Evolutionary conservation across 1,284 basidiomycete species (phyloP).

Genomic region (Malassezia sympodialis): DNA sequence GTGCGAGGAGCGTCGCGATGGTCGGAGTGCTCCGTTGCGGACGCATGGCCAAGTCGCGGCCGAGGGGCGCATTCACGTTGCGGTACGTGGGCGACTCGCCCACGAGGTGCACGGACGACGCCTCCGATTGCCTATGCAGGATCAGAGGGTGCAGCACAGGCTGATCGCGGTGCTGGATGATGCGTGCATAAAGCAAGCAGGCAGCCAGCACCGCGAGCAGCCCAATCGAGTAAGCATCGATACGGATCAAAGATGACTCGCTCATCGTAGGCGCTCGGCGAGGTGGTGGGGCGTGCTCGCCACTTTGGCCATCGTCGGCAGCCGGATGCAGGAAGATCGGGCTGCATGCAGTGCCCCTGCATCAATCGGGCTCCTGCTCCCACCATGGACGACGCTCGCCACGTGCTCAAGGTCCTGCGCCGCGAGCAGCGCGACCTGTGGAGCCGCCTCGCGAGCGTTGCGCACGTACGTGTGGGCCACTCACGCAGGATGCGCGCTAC

Average conservation of each 20-base stretch:
- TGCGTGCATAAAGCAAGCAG: background rate
- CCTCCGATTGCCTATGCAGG: conserved; percentile 39
- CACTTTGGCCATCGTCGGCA: background rate
- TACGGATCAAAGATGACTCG: background rate
- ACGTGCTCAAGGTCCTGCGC: conserved; percentile 8
- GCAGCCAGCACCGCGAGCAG: background rate
- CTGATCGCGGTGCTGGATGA: conserved; percentile 16
- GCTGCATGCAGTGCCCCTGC: background rate
- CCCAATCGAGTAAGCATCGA: conserved; percentile 3
- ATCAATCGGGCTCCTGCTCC: background rate
- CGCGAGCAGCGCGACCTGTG: conserved; percentile 11
- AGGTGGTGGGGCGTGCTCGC: background rate
- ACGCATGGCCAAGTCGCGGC: conserved; percentile 38
- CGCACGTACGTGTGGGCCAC: conserved; percentile 3
- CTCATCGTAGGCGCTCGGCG: background rate
- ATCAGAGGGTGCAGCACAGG: conserved; percentile 45
- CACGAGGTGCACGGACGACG: conserved; percentile 30
- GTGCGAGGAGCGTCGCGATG: conserved; percentile 25
- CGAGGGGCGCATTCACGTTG: conserved; percentile 42
- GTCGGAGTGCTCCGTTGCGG: conserved; percentile 27
- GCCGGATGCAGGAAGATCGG: background rate
- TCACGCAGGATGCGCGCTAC: conserved; percentile 9
- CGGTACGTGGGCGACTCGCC: conserved; percentile 41
- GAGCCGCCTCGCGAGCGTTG: conserved; percentile 13
- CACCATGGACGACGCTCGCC: conserved; percentile 1